These are phyloP conservation scores for Apodospora peruviana DNA, from an alignment of 495 filamentous ascomycete genomes.

Conservation along the genomic window DNA sequence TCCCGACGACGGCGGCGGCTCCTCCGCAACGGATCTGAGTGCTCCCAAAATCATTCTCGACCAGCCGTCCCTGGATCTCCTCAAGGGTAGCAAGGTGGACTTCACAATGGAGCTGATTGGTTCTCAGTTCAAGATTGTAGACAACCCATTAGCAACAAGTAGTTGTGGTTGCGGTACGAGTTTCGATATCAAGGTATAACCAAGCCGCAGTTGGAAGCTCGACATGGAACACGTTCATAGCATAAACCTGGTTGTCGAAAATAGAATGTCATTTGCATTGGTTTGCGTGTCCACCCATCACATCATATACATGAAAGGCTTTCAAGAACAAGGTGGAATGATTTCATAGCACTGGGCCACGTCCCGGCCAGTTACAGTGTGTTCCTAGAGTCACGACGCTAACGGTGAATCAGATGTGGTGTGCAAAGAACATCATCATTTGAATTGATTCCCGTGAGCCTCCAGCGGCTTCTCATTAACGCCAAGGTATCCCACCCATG, in stretches of 20 bases:
- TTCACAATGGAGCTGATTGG: constrained; percentile 97
- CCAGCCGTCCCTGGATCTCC: constrained; percentile 74
- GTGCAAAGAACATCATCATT: constrained; percentile 21
- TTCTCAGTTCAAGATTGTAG: constrained; percentile 93
- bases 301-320: no score
- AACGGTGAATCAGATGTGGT: constrained; percentile 12
- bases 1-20: constrained; percentile 5
- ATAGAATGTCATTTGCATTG: no score
- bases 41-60: constrained; percentile 84
- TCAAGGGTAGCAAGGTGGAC: constrained; percentile 91
- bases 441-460: constrained; percentile 28
- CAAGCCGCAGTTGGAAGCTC: background rate
- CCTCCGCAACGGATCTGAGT: constrained; percentile 10
- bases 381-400: constrained; percentile 20
- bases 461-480: constrained; percentile 21
- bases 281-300: no score
- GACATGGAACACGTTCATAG: no score
- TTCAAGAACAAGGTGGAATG: no score
- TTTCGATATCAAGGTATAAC: constrained; percentile 76
- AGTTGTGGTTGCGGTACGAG: constrained; percentile 98
- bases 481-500: constrained; percentile 31
- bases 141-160: constrained; percentile 84
- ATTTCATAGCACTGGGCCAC: constrained; percentile 17
- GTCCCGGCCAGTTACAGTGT: constrained; percentile 12
- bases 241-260: no score